phyloP scores from a whole-genome alignment of 305 asterid genomes.

The Withania somnifera region DNA sequence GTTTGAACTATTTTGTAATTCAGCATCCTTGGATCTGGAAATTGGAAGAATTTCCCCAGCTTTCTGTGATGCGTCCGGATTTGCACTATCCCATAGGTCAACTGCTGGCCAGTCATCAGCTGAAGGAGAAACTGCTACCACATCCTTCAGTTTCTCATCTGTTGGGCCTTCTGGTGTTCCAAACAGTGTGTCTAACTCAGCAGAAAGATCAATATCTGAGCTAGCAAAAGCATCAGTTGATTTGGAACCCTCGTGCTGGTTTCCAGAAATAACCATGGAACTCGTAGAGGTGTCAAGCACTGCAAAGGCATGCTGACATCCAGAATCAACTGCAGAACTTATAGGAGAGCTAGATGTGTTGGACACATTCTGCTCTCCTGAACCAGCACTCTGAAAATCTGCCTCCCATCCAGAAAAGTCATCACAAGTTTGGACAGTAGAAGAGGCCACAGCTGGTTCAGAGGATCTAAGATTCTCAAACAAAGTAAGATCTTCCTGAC shows the following conservation, averaged over 20 bases:
- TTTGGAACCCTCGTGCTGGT: background rate
- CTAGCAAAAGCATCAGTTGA: constrained; percentile 10
- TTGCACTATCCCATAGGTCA: constrained; percentile 36
- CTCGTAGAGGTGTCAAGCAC: constrained; percentile 9
- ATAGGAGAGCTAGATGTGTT: constrained; percentile 18
- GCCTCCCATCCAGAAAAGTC: constrained; percentile 67
- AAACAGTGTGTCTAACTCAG: constrained; percentile 50
- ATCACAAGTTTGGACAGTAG: constrained; percentile 13
- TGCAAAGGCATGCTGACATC: constrained; percentile 15
- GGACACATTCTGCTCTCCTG: constrained; percentile 22
- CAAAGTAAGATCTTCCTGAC: constrained; percentile 30
- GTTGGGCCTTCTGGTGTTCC: constrained; percentile 24
- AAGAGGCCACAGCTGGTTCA: constrained; percentile 28
- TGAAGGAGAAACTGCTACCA: constrained; percentile 27
- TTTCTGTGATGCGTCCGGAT: constrained; percentile 20
- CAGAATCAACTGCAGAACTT: constrained; percentile 26
- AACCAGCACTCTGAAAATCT: constrained; percentile 55
- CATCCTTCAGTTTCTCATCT: constrained; percentile 25
- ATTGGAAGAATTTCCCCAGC: constrained; percentile 23
- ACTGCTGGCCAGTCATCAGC: constrained; percentile 36
- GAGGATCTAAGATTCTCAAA: constrained; percentile 38
- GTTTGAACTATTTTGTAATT: constrained; percentile 12
- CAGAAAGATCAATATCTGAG: constrained; percentile 41
- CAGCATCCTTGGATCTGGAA: constrained; percentile 16
- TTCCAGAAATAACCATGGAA: constrained; percentile 6